These are phyloP conservation scores for Globisporangium paroecandrum DNA, from an alignment of 352 stramenopile genomes.

Conservation along the genomic window DNA sequence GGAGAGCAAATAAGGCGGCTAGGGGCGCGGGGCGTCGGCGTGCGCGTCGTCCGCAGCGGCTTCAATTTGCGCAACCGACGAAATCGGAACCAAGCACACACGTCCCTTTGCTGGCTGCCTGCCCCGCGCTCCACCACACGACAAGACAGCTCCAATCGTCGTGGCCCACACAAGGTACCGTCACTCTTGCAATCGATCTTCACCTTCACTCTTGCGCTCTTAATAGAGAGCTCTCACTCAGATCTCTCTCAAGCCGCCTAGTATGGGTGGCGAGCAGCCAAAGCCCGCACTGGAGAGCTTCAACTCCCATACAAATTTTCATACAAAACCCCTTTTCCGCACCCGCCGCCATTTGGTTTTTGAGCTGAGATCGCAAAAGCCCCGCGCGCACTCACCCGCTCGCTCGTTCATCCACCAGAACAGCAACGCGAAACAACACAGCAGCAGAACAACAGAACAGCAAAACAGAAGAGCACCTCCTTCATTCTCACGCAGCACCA, in stretches of 20 bases:
- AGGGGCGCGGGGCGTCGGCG: not conserved
- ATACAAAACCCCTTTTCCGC: conserved; percentile 6
- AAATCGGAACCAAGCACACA: not conserved
- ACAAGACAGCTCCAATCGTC: not conserved
- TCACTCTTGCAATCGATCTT: not conserved
- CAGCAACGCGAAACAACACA: not conserved
- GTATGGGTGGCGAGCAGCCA: conserved; percentile 12
- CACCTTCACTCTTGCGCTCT: not conserved
- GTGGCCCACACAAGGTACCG: not conserved
- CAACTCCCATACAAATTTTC: conserved; percentile 7
- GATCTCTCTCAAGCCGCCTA: not conserved
- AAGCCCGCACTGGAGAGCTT: conserved; percentile 6
- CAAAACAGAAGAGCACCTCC: not conserved
- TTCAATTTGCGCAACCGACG: conserved; percentile 5
- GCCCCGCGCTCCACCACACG: conserved; percentile 3
- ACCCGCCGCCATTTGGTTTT: not conserved
- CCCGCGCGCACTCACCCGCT: not conserved
- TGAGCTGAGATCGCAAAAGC: conserved; percentile 14
- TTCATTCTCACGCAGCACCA: not conserved
- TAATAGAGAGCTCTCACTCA: not conserved
- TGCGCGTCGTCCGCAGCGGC: not conserved
- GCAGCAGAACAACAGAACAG: not conserved
- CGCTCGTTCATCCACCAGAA: not conserved
- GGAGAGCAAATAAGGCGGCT: not conserved
- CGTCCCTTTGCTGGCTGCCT: not conserved